Evolutionary conservation across 495 filamentous ascomycete genomes (phyloP), one percentile per base, ranked within the genome.

Genomic region (Aspergillus bertholletiae): DNA sequence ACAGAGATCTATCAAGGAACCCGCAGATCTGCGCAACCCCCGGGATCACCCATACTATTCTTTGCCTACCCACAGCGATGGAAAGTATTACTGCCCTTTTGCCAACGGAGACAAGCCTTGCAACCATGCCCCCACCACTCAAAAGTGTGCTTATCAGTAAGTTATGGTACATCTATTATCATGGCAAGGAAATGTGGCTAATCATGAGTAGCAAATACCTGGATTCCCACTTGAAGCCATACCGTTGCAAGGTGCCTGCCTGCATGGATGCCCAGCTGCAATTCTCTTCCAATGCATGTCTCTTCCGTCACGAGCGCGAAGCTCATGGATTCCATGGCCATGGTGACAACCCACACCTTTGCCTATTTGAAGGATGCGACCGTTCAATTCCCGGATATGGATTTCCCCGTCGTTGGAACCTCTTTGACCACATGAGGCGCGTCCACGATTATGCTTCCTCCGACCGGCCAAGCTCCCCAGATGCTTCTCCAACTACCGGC

Each of bases 61-160:
- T 64, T 82, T 82, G 65, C 78, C 80, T 40, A 82, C 81, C 41
- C 79, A 84, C 39, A 73, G 74, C 57, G 89, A 95, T 73, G 88
- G 87, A 66, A 80, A 93, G 46, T 97, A 91, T 72, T 88, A 95
- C 75, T 97, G 92, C 82, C 92, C 92, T 21, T 91, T 83, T 75
- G 86, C 88, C 70, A 64, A 58, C 51, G 83, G 82, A 68, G 79
- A 88, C 56, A 73, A 84, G 39, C 83, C 79, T 55, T 95, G 91
- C 81, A 85, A 80, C 67, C 90, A 95, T 79, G 85, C 86, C 62
- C 84, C 90, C 20, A 91, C 89, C 59, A 91, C 90, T 70, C 87
- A 96, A 57, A 96, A 96, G 80, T 97, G 92, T 84, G 92, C 94
- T 72, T 97, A 96, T 70, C 90, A 96, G 92, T 92, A 86, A 83